phyloP scores from a whole-genome alignment of 208 protist species.

The Balamuthia mandrillaris region DNA sequence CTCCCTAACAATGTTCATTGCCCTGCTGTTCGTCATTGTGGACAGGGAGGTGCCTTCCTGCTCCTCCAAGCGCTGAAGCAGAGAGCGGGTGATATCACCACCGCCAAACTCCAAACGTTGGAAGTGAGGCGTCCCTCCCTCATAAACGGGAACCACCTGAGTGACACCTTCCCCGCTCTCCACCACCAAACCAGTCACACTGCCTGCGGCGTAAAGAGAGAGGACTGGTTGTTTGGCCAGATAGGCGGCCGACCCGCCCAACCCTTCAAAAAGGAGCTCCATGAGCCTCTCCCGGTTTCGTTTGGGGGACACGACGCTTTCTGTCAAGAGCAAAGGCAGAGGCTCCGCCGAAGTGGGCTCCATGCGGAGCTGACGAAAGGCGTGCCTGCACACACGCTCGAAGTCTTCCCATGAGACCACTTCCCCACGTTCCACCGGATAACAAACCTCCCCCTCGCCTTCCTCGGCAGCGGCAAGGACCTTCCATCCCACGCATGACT shows the following conservation, averaged over 20 bases:
- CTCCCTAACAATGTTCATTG: constrained; percentile 95
- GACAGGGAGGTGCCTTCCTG: constrained; percentile 87
- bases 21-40: constrained; percentile 87
- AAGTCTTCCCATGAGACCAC: constrained; percentile 98
- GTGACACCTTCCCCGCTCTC: constrained; percentile 94
- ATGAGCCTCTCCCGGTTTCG: constrained; percentile 84
- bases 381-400: constrained; percentile 97
- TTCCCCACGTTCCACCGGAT: too few relatives aligned
- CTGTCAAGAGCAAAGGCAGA: constrained; percentile 91
- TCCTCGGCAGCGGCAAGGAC: too few relatives aligned
- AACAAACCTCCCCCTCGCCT: too few relatives aligned
- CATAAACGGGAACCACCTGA: constrained; percentile 97
- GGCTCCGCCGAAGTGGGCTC: constrained; percentile 95
- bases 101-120: constrained; percentile 68
- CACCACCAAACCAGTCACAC: constrained; percentile 86
- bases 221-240: constrained; percentile 94
- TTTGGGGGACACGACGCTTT: constrained; percentile 83
- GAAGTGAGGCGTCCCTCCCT: constrained; percentile 88
- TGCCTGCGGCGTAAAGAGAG: constrained; percentile 85
- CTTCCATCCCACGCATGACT: too few relatives aligned
- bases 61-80: constrained; percentile 90
- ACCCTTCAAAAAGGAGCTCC: constrained; percentile 84
- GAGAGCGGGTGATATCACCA: constrained; percentile 86
- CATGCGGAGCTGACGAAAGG: constrained; percentile 96
- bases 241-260: constrained; percentile 80